Conservation (phyloP, 495 filamentous ascomycete species). For the Haplographium delicatum region DNA sequence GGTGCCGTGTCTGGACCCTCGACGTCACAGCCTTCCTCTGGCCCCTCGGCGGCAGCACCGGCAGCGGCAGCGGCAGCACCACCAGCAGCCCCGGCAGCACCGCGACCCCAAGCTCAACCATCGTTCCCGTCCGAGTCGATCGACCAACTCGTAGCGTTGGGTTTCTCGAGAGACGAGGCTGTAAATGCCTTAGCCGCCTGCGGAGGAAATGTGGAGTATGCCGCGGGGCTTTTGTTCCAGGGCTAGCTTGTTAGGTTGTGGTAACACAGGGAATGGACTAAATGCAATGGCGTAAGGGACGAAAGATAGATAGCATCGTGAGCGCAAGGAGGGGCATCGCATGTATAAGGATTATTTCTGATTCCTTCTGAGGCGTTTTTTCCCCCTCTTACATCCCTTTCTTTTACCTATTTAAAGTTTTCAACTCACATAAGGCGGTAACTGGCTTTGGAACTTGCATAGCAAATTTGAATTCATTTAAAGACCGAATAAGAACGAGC, state of each 20-base stretch:
- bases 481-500: too few relatives aligned
- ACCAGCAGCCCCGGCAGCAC: conserved; percentile 18
- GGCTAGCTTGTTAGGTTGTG: too few relatives aligned
- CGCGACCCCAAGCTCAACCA: conserved; percentile 9
- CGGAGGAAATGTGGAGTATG: conserved; percentile 78
- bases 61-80: conserved; percentile 22
- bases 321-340: conserved; percentile 10
- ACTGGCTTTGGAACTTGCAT: conserved; percentile 4
- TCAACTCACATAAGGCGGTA: too few relatives aligned
- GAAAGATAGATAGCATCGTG: conserved; percentile 14
- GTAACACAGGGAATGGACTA: too few relatives aligned
- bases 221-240: conserved; percentile 77
- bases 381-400: conserved; percentile 10
- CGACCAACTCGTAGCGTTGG: conserved; percentile 69
- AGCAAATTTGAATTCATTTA: not conserved
- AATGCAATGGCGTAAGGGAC: conserved; percentile 9
- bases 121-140: conserved; percentile 57
- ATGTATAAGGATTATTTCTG: conserved; percentile 9
- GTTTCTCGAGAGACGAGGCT: conserved; percentile 72
- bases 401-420: too few relatives aligned
- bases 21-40: conserved; percentile 28
- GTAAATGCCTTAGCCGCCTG: conserved; percentile 76
- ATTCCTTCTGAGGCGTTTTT: too few relatives aligned
- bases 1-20: conserved; percentile 62
- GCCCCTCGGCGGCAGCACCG: conserved; percentile 24